phyloP scores from a whole-genome alignment of 768 basidiomycete genomes.

The Suillus subaureus region DNA sequence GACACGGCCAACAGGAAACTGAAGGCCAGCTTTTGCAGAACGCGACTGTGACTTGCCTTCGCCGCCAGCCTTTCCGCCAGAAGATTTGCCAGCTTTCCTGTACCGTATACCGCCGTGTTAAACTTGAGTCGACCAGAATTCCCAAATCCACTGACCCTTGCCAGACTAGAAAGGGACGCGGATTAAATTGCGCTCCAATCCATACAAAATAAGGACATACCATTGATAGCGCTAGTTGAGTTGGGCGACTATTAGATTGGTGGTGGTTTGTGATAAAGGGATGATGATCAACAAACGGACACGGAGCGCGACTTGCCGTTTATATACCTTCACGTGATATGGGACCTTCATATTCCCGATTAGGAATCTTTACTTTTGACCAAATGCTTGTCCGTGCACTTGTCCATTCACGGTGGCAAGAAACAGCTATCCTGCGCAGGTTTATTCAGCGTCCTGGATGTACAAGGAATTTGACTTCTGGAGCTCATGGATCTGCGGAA shows the following conservation, averaged over 20 bases:
- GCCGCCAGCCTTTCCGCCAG: slow-evolving; percentile 50
- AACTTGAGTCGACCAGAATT: background rate
- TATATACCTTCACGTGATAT: slow-evolving; percentile 37
- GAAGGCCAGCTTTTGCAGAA: slow-evolving; percentile 73
- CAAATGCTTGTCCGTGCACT: slow-evolving; percentile 20
- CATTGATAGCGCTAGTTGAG: slow-evolving; percentile 23
- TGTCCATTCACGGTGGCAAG: slow-evolving; percentile 14
- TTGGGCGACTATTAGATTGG: slow-evolving; percentile 14
- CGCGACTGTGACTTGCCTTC: slow-evolving; percentile 66
- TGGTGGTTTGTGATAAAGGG: slow-evolving; percentile 34
- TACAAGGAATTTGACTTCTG: background rate
- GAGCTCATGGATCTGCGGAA: slow-evolving; percentile 6
- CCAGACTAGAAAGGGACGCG: slow-evolving; percentile 24
- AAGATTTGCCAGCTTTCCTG: slow-evolving; percentile 52
- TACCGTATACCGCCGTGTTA: slow-evolving; percentile 32
- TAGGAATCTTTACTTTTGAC: slow-evolving; percentile 20
- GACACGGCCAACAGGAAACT: slow-evolving; percentile 92
- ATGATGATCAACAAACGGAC: slow-evolving; percentile 33
- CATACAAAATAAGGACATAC: slow-evolving; percentile 18
- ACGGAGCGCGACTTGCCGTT: slow-evolving; percentile 29
- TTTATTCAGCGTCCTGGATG: slow-evolving; percentile 11
- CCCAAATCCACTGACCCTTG: slow-evolving; percentile 26
- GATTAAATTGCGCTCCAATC: slow-evolving; percentile 12
- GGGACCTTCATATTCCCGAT: slow-evolving; percentile 18
- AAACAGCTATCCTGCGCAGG: slow-evolving; percentile 11